Evolutionary conservation across 805 yeast species (phyloP).

Genomic region (Suhomyces sp.): DNA sequence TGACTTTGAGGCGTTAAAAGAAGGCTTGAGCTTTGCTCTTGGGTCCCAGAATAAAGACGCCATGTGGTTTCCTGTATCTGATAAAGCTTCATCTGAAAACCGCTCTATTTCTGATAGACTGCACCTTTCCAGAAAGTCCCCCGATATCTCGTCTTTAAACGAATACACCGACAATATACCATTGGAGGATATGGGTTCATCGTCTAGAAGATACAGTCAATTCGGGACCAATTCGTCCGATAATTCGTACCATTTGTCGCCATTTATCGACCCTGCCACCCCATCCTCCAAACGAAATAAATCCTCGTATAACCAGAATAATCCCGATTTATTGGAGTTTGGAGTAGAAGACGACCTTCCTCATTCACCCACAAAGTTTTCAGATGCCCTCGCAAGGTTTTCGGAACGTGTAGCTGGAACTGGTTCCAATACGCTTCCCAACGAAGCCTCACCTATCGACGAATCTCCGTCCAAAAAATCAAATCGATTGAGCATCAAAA

Average conservation of each 20-base stretch:
- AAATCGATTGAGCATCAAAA: background rate
- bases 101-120: slow-evolving; percentile 1
- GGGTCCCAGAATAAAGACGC: slow-evolving; percentile 23
- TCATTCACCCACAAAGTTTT: slow-evolving; percentile 20
- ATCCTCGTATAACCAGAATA: background rate
- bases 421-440: slow-evolving; percentile 9
- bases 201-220: background rate
- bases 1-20: slow-evolving; percentile 31
- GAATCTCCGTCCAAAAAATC: slow-evolving; percentile 1
- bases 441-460: background rate
- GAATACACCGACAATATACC: slow-evolving; percentile 19
- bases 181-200: slow-evolving; percentile 9
- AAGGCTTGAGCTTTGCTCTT: slow-evolving; percentile 34
- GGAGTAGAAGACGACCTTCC: slow-evolving; percentile 6
- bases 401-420: slow-evolving; percentile 38
- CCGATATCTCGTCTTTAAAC: background rate
- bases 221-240: background rate
- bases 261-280: slow-evolving; percentile 2
- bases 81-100: background rate
- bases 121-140: background rate
- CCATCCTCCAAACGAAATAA: background rate
- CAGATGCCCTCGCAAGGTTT: slow-evolving; percentile 25
- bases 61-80: slow-evolving; percentile 30
- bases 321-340: no score
- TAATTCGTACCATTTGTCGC: background rate